Base-by-base conservation (phyloP, 1,284 basidiomycete genomes). In the Cutaneotrichosporon sp. region DNA sequence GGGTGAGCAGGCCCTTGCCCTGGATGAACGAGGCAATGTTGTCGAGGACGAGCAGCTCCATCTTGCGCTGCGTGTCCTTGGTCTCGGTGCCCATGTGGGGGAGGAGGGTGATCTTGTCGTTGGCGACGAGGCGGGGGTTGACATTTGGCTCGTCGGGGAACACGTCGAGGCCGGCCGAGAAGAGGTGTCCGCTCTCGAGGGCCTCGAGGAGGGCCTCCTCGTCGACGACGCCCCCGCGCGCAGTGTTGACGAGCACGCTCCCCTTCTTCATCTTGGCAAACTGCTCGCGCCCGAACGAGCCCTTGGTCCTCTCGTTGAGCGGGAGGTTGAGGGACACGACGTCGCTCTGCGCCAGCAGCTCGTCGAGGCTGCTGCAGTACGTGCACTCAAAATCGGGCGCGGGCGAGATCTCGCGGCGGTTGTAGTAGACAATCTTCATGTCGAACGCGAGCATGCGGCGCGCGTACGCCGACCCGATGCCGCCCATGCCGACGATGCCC, bases 41-140 rank as follows among this genome's bases (percentile, higher is more conserved):
- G 62, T 77, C 73, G 51, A 79, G 65, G 16, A 72, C 73, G 13
- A 74, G 68, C 25, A 73, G 60, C 59, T 76, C 76, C 75, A 77
- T 77, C 78, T 86, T 86, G 69, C 85, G 85, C 75, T 91, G 90
- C 3, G 89, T 85, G 71, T 94, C 91, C 64, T 85, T 83, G 45
- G 87, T 93, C 75, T 91, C 89, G 2, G 91, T 93, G 42, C 92
- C 92, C 87, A 95, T 88, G 76, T 95, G 93, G 1, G 93, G 93
- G 20, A 95, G 84, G 14, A 95, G 82, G 16, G 88, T 89, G 65
- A 91, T 87, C 69, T 92, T 88, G 31, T 89, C 87, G 79, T 92
- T 91, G 14, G 86, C 84, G 62, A 92, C 82, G 43, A 95, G 80
- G 22, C 87, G 85, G 1, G 89, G 88, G 77, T 95, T 91, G 58